Base-by-base conservation (phyloP, 2,329 filamentous ascomycete species). In the Colletotrichum filicis region DNA sequence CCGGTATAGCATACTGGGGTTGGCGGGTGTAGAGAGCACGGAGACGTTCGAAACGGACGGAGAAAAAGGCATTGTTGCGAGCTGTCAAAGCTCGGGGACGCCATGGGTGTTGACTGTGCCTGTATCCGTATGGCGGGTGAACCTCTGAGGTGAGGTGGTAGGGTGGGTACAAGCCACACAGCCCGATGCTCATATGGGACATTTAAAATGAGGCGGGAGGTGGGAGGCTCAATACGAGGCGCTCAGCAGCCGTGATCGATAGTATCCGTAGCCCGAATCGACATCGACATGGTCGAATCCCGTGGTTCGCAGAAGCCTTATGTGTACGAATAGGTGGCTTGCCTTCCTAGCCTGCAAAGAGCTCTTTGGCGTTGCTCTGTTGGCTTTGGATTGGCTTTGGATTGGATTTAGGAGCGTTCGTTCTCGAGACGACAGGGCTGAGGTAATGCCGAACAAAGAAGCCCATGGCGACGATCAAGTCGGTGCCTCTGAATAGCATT, bases 151-250 rank as follows among this genome's bases (percentile, higher is more conserved):
- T 37, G 12, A 26, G 30, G 32, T 56, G 26, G 46, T 30, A 53
- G 69, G 26, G 66, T 69, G 70, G 66, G 16, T 66, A 65, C 69
- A 42, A 37, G 61, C 49, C 49, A 42, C 66, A 37, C 46, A 70
- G 66, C 66, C 66, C 69, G 55, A 66, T 65, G 55, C 58, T 32
- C 32, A 64, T 46, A 32, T 68, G 66, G 60, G 49, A 53, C 62
- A 61, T 22, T 12, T 52, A 55, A 70, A 64, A 60, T 70, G 46
- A 61, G 66, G 66, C 70, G 59, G 46, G 55, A 73, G 60, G 55
- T 28, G 65, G 52, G 26, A 63, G 57, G 69, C 66, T 60, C 67
- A 46, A 70, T 52, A 73, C 46, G 70, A 70, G 60, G 66, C 70
- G 53, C 60, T 70, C 69, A 73, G 57, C 42, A 65, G 66, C 30